Percentiles rank a stretch among this genome's conserved stretches.
Evolutionary conservation across 306 rosid species (phyloP).

Genomic region (Lablab purpureus): DNA sequence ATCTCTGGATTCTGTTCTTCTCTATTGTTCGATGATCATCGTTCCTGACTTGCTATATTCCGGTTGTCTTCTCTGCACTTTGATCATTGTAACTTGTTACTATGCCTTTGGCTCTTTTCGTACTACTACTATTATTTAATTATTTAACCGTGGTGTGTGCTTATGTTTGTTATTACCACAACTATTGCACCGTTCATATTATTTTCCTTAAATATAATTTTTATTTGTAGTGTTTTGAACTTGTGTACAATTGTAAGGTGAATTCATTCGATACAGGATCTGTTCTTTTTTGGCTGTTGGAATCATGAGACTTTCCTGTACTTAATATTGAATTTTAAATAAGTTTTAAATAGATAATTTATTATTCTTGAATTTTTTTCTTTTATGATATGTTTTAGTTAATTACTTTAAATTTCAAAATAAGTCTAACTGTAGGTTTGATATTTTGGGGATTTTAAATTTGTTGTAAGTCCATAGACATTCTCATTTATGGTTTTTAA

Average conservation of each 20-base stretch:
- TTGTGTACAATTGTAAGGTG: conserved; percentile 9
- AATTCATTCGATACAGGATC: background rate
- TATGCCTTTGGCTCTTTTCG: background rate
- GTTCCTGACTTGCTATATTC: background rate
- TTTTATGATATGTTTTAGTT: too few species aligned
- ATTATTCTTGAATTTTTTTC: too few species aligned
- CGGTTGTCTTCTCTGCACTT: conserved; percentile 22
- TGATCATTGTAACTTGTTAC: conserved; percentile 7
- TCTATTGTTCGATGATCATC: conserved; percentile 38
- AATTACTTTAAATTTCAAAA: too few species aligned
- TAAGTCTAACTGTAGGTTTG: too few species aligned
- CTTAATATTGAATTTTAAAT: too few species aligned
- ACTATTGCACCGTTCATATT: background rate
- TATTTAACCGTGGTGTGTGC: background rate
- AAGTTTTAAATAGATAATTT: too few species aligned
- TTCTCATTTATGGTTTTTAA: too few species aligned
- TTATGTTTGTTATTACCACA: too few species aligned
- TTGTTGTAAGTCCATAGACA: too few species aligned
- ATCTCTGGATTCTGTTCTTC: conserved; percentile 6
- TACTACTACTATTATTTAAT: background rate
- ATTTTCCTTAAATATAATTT: background rate
- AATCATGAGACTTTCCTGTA: too few species aligned
- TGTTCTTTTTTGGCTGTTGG: background rate
- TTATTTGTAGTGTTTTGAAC: background rate
- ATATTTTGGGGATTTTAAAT: too few species aligned